phyloP scores from a whole-genome alignment of 768 basidiomycete species.

The Postia placenta region DNA sequence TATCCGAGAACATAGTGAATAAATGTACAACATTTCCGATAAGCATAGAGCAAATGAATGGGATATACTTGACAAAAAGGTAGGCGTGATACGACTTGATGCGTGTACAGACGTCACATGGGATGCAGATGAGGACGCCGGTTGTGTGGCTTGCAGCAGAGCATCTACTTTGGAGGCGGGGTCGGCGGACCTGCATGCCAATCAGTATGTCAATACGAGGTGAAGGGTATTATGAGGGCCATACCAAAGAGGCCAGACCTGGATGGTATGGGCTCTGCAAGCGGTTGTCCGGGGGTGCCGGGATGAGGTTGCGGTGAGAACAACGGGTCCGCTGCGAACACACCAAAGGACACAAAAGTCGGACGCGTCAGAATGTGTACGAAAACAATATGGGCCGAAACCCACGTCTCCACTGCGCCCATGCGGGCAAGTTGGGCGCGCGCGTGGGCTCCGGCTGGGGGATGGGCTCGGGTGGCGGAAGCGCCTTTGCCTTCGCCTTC shows the following conservation, averaged over 20 bases:
- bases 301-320: constrained; percentile 42
- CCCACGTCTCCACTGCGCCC: constrained; percentile 84
- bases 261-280: constrained; percentile 36
- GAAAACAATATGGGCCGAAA: constrained; percentile 9
- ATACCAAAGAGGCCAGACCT: constrained; percentile 66
- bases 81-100: too few relatives aligned
- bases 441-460: constrained; percentile 34
- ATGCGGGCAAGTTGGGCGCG: constrained; percentile 57
- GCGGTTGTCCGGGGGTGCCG: constrained; percentile 27
- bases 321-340: constrained; percentile 53
- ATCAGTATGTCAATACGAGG: background rate
- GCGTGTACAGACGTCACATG: too few relatives aligned
- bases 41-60: background rate
- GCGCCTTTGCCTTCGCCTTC: constrained; percentile 29
- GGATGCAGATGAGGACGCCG: too few relatives aligned
- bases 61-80: background rate
- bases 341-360: background rate
- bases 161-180: constrained; percentile 22
- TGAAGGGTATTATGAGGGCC: too few relatives aligned
- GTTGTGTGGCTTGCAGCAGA: too few relatives aligned
- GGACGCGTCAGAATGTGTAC: background rate
- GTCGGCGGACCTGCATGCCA: constrained; percentile 19
- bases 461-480: constrained; percentile 24
- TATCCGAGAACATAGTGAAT: background rate
- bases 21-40: background rate